Evolutionary conservation across 441 rosid species (phyloP), one percentile per base, ranked within the genome.

Genomic region (Erodium trifolium): DNA sequence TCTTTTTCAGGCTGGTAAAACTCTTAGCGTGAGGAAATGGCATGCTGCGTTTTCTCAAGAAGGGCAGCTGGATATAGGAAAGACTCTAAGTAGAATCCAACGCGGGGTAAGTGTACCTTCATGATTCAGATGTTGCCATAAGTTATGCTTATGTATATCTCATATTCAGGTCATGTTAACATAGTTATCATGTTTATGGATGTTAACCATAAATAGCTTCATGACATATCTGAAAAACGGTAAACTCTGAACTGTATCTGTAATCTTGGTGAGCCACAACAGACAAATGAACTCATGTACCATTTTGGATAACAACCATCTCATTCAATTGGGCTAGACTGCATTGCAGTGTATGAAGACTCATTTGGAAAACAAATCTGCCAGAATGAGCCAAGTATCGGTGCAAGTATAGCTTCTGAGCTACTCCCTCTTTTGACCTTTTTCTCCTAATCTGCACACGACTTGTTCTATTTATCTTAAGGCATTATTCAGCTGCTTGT

Each of bases 11-110:
- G 91, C 96, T 69, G 96, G 97, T 77, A 93, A 86, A 82, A 93
- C 99, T 19, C 77, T 93, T 51, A 93, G 99, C 78, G 81, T 75
- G 8, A 91, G 96, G 81, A 93, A 89, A 87, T 93, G 99, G 99
- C 93, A 84, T 3, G 87, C 89, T 71, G 95, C 92, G 18, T 88
- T 91, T 82, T 72, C 86, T 68, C 72, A 79, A 17, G 92, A 88
- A 70, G 97, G 97, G 6, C 68, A 74, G 41, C 86, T 91, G 31
- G 96, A 91, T 79, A 80, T 93, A 67, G 81, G 88, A 77, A 89
- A 91, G 73, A 86, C 91, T 68, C 86, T 93, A 10, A 67, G 72
- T 64, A 85, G 99, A 75, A 91, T 91, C 79, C 96, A 87, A 70
- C 87, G 82, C 17, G 96, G 96, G 83, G 99, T 90, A 85, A 82